These are phyloP conservation scores for Luffa aegyptiaca DNA, from an alignment of 306 rosid species.

Conservation along the genomic window DNA sequence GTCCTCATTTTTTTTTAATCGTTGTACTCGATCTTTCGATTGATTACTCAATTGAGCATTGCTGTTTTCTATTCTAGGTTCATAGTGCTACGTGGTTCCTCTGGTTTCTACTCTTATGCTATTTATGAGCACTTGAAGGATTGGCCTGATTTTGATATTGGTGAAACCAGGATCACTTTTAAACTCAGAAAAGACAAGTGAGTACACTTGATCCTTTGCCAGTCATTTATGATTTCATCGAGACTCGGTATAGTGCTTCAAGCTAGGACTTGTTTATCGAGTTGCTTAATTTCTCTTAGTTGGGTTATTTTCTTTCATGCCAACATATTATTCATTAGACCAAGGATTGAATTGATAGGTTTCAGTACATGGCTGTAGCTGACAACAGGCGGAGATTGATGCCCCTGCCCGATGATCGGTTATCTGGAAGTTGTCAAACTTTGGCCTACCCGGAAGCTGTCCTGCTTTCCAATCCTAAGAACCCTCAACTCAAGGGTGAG, in stretches of 20 bases:
- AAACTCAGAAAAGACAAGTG: constrained; percentile 90
- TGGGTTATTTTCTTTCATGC: not conserved
- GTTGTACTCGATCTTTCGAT: not conserved
- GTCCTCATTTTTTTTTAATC: constrained; percentile 8
- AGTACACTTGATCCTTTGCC: not conserved
- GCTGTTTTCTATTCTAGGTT: constrained; percentile 42
- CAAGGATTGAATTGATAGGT: constrained; percentile 17
- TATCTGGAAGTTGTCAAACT: constrained; percentile 26
- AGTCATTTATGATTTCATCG: not conserved
- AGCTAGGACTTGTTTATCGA: not conserved
- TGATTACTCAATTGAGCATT: not conserved
- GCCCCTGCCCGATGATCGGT: constrained; percentile 40
- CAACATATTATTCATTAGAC: not conserved
- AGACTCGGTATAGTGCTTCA: not conserved
- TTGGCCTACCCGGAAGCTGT: constrained; percentile 33
- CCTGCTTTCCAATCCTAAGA: constrained; percentile 28
- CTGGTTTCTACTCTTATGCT: constrained; percentile 87
- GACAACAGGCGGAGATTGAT: constrained; percentile 32
- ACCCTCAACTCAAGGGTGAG: constrained; percentile 24
- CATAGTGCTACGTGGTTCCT: constrained; percentile 55
- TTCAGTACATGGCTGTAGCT: constrained; percentile 38
- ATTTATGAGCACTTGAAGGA: constrained; percentile 66
- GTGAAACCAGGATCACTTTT: constrained; percentile 76
- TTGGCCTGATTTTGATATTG: constrained; percentile 89
- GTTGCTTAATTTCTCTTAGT: not conserved